Base-by-base conservation (phyloP, 768 basidiomycete species). In the Collybia nuda region DNA sequence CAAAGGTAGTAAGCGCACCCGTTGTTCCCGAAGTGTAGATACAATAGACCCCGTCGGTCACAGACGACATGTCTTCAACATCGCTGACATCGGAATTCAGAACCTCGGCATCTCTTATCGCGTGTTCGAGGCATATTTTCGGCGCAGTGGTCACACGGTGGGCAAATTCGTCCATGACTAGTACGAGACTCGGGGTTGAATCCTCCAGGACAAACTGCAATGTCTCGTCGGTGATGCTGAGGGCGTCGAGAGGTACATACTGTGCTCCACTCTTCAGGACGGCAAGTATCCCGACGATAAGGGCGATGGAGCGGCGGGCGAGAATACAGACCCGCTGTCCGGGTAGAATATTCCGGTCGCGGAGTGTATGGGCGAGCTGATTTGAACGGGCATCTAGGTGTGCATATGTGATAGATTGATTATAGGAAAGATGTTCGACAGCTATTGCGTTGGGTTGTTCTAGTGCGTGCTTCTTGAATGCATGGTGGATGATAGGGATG, bases 1-100 rank as follows among this genome's bases (percentile, higher is more conserved):
- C 8, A 19, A 9, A 12, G 9, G 22, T 29, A 35, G 35, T 32
- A 35, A 44, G 42, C 53, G 22, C 56, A 47, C 52, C 37, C 39
- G 50, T 60, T 71, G 46, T 61, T 79, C 82, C 82, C 38, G 79
- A 80, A 9, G 82, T 85, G 62, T 82, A 85, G 38, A 85, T 83
- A 35, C 82, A 75, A 63, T 84, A 84, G 8, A 72, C 76, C 24
- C 76, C 74, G 54, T 82, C 75, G 6, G 63, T 65, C 17, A 71
- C 57, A 12, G 63, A 64, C 18, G 71, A 69, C 44, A 63, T 46
- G 54, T 79, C 76, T 37, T 67, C 56, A 4, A 68, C 73, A 43
- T 71, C 74, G 15, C 60, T 32, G 6, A 11, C 9, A 32, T 32
- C 46, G 48, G 72, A 73, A 39, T 67, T 61, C 18, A 53, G 47